Conservation (phyloP, 2,329 filamentous ascomycete species). For the Teratosphaeria nubilosa region DNA sequence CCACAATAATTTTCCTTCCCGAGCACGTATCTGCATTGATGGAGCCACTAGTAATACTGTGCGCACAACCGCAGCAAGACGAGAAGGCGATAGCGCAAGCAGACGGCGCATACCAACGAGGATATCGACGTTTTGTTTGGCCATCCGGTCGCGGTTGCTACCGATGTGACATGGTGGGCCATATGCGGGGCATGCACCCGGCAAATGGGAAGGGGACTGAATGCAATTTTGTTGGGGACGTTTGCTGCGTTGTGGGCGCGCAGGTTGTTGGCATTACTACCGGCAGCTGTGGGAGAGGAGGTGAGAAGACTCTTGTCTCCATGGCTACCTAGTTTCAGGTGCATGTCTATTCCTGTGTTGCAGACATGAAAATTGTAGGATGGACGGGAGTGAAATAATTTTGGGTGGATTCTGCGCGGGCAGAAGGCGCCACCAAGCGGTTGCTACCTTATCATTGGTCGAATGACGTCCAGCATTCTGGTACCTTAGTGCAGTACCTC, state of each 20-base stretch:
- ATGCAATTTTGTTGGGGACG: not conserved
- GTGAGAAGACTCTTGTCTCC: too few species aligned
- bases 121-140: not conserved
- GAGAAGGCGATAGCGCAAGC: not conserved
- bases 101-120: not conserved
- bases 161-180: not conserved
- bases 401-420: not conserved
- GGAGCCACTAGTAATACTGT: not conserved
- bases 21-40: not conserved
- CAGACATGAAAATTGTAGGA: too few species aligned
- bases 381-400: too few species aligned
- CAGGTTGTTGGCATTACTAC: too few species aligned
- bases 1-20: not conserved
- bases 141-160: not conserved
- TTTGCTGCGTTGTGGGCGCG: not conserved
- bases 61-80: not conserved
- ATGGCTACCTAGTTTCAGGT: too few species aligned
- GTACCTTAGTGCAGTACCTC: too few species aligned
- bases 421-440: not conserved
- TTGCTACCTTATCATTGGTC: not conserved
- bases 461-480: not conserved
- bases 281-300: not conserved
- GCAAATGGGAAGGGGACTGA: not conserved
- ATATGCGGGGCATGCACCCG: not conserved
- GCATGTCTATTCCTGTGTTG: too few species aligned